phyloP scores from a whole-genome alignment of 805 yeast genomes.

The Candida methanosorbosa region DNA sequence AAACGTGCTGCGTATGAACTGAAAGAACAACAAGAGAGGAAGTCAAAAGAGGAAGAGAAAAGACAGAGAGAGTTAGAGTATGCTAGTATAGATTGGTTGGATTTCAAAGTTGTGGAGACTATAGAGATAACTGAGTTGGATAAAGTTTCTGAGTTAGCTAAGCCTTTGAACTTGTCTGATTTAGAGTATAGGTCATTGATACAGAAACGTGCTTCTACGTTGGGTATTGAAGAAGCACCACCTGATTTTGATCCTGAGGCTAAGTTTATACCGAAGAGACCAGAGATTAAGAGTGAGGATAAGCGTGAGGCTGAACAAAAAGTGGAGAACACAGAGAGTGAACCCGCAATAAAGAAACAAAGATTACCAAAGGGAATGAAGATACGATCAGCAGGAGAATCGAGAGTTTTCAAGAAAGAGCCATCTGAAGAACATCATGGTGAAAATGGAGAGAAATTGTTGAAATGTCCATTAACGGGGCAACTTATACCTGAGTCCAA shows the following conservation, averaged over 20 bases:
- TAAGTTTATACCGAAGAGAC: neutral
- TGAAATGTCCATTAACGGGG: slow-evolving; percentile 77
- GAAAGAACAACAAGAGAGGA: slow-evolving; percentile 27
- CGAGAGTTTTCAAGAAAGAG: slow-evolving; percentile 35
- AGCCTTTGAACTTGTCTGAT: slow-evolving; percentile 50
- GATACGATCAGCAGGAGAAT: slow-evolving; percentile 62
- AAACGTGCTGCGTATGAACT: slow-evolving; percentile 47
- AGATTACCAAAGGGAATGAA: slow-evolving; percentile 41
- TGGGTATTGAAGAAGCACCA: slow-evolving; percentile 32
- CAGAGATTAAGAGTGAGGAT: slow-evolving; percentile 1
- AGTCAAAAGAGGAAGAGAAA: slow-evolving; percentile 20
- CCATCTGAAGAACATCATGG: slow-evolving; percentile 3
- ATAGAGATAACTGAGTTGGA: slow-evolving; percentile 58
- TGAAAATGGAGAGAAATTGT: slow-evolving; percentile 20
- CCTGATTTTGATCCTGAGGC: slow-evolving; percentile 24
- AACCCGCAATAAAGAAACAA: neutral
- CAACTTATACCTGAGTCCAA: slow-evolving; percentile 58
- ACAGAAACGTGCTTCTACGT: slow-evolving; percentile 31
- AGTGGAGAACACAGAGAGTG: neutral
- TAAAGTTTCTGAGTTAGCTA: slow-evolving; percentile 43
- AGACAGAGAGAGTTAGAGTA: slow-evolving; percentile 40
- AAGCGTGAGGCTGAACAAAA: slow-evolving; percentile 9
- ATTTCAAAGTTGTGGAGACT: slow-evolving; percentile 63
- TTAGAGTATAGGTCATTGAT: slow-evolving; percentile 54
- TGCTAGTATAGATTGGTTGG: slow-evolving; percentile 84